phyloP scores from a whole-genome alignment of 2,329 filamentous ascomycete species.

The Penicillium sp. region DNA sequence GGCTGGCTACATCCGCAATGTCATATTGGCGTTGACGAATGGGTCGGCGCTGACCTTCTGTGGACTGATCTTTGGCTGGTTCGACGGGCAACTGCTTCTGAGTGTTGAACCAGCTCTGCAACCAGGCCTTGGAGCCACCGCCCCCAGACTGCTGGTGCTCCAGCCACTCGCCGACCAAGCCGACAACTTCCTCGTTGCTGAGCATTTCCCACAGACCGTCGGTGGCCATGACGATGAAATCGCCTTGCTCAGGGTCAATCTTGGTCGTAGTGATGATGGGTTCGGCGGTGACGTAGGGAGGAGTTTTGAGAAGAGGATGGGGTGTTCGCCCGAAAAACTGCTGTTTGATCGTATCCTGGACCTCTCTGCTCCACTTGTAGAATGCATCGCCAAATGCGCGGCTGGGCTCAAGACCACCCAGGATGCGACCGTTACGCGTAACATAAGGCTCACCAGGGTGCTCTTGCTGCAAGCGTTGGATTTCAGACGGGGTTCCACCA shows the following conservation, averaged over 20 bases:
- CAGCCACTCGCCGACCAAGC: conserved; percentile 93
- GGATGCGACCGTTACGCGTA: conserved; percentile 78
- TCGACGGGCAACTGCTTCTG: conserved; percentile 67
- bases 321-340: conserved; percentile 83
- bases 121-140: conserved; percentile 52
- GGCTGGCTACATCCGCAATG: conserved; percentile 58
- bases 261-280: conserved; percentile 90
- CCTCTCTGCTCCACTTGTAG: conserved; percentile 91
- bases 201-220: conserved; percentile 99
- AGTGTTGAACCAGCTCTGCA: conserved; percentile 62
- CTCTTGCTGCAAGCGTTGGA: conserved; percentile 70
- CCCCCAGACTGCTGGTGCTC: conserved; percentile 59
- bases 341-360: conserved; percentile 72
- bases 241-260: conserved; percentile 79
- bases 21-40: conserved; percentile 91
- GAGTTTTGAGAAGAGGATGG: conserved; percentile 73
- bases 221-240: conserved; percentile 93
- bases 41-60: conserved; percentile 68
- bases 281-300: conserved; percentile 95
- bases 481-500: conserved; percentile 79
- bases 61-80: conserved; percentile 43
- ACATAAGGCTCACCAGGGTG: conserved; percentile 88
- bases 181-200: conserved; percentile 95
- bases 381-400: conserved; percentile 93
- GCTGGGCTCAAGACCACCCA: conserved; percentile 86